Conservation (phyloP, 352 stramenopile species). For the Phytophthora kernoviae region DNA sequence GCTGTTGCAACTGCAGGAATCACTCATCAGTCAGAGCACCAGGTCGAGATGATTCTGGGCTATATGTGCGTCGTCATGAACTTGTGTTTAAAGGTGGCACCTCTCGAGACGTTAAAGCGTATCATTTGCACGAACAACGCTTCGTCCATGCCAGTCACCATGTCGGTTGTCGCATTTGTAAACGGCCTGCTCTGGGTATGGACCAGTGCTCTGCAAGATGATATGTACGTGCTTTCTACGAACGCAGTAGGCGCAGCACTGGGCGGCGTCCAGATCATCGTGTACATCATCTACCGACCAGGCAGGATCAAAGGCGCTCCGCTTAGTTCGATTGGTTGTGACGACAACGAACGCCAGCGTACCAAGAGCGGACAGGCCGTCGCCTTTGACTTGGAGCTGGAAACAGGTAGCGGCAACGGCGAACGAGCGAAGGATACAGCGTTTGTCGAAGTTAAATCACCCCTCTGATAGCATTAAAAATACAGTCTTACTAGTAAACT, state of each 20-base stretch:
- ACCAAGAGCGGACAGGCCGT: constrained; percentile 8
- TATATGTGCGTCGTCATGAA: constrained; percentile 33
- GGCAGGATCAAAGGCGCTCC: constrained; percentile 11
- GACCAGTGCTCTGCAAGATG: constrained; percentile 18
- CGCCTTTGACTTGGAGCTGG: neutral
- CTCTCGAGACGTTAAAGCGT: constrained; percentile 31
- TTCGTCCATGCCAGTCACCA: constrained; percentile 32
- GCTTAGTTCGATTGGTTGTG: neutral
- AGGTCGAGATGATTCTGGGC: constrained; percentile 24
- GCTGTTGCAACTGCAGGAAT: constrained; percentile 18
- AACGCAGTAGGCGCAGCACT: constrained; percentile 25
- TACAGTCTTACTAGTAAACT: neutral
- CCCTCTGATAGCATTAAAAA: neutral
- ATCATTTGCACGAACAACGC: constrained; percentile 36
- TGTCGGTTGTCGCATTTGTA: constrained; percentile 29
- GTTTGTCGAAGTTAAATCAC: neutral
- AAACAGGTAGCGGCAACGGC: constrained; percentile 1
- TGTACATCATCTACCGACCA: constrained; percentile 34
- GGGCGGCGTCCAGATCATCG: constrained; percentile 19
- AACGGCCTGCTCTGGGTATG: constrained; percentile 34
- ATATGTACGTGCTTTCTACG: constrained; percentile 38
- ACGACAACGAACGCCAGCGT: constrained; percentile 1
- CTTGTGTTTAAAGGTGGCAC: constrained; percentile 27
- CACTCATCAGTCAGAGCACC: constrained; percentile 31
- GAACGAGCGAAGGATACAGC: neutral